Conservation (phyloP, 2,329 filamentous ascomycete genomes). For the Mycosphaerella sp. region DNA sequence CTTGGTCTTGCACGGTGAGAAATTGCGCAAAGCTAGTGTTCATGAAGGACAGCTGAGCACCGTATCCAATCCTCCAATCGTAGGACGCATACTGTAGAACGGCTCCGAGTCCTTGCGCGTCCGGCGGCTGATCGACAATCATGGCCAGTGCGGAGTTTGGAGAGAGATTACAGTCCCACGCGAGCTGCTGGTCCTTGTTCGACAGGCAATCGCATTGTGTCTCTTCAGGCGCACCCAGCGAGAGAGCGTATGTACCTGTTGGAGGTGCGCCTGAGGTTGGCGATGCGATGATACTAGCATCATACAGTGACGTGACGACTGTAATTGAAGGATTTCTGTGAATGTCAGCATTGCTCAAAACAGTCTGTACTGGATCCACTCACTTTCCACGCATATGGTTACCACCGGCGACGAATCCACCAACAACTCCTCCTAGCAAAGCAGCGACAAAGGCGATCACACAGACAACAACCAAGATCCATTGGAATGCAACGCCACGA, state of each 20-base stretch:
- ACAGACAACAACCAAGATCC: slow-evolving; percentile 28
- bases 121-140: slow-evolving; percentile 22
- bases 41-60: slow-evolving; percentile 49
- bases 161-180: slow-evolving; percentile 58
- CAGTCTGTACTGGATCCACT: slow-evolving; percentile 6
- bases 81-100: slow-evolving; percentile 29
- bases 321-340: slow-evolving; percentile 15
- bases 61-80: slow-evolving; percentile 47
- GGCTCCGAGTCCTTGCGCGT: slow-evolving; percentile 25
- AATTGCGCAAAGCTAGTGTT: slow-evolving; percentile 42
- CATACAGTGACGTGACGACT: slow-evolving; percentile 29
- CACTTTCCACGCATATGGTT: slow-evolving; percentile 23
- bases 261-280: slow-evolving; percentile 50
- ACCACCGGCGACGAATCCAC: slow-evolving; percentile 31
- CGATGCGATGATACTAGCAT: slow-evolving; percentile 41
- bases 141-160: slow-evolving; percentile 28
- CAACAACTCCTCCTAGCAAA: slow-evolving; percentile 33
- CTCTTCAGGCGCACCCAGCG: slow-evolving; percentile 46
- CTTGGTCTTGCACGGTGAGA: slow-evolving; percentile 52
- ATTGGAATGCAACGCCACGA: slow-evolving; percentile 33
- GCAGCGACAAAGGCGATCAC: slow-evolving; percentile 31
- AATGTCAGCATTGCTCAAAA: slow-evolving; percentile 7
- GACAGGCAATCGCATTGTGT: slow-evolving; percentile 53
- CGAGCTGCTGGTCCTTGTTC: slow-evolving; percentile 48
- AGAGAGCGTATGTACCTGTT: slow-evolving; percentile 53